Evolutionary conservation across 805 yeast species (phyloP), one percentile per base, ranked within the genome.

Genomic region (Saccharomyces eubayanus): DNA sequence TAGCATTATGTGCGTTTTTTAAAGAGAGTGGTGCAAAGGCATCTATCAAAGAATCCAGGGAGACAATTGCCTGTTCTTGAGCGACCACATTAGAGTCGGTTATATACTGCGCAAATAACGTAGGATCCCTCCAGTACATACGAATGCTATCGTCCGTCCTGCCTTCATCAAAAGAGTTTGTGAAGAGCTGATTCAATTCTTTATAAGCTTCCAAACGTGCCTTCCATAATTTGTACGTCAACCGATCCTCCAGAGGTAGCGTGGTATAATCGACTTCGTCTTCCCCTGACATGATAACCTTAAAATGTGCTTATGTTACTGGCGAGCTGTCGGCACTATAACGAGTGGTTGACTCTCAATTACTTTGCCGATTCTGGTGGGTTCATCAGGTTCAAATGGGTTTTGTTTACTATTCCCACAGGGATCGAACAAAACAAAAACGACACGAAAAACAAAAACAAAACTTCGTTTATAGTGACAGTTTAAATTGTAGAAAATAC

Each of bases 61-160:
- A 77, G 2, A 72, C 66, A 21, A 89, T 72, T 4, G 89, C 98
- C 1, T 85, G 73, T 63, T 94, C 98, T 59, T 90, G 96, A 0
- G 98, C 96, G 16, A 86, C 94, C 20, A 90, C 97, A 65, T 94
- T 94, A 31, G 85, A 68, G 66, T 94, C 99, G 2, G 80, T 75
- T 6, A 87, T 83, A 45, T 84, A 77, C 59, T 75, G 74, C 59
- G 79, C 82, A 62, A 84, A 73, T 2, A 77, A 51, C 9, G 80
- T 84, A 0, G 89, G 85, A 53, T 75, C 77, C 16, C 69, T 63
- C 55, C 81, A 65, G 63, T 78, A 81, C 54, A 54, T 46, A 1
- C 29, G 21, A 2, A 57, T 47, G 5, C 56, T 27, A 40, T 59
- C 53, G 3, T 53, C 47, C 27, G 55, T 54, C 5, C 41, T 51